Evolutionary conservation across 805 yeast species (phyloP).

Genomic region (Ogataea trehalophila): DNA sequence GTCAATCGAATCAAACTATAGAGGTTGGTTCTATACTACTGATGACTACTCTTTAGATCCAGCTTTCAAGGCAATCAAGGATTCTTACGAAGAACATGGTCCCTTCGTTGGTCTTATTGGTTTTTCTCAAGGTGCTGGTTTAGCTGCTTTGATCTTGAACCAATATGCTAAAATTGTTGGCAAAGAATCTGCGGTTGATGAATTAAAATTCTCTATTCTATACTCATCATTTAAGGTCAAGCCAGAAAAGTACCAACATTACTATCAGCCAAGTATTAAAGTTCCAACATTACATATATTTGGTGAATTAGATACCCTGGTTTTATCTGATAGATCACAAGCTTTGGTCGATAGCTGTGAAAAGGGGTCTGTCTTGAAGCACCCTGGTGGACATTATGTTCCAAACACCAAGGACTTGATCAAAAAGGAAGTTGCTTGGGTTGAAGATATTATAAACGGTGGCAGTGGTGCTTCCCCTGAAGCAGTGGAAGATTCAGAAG

Average conservation of each 20-base stretch:
- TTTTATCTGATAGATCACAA: slow-evolving; percentile 65
- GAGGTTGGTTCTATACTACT: slow-evolving; percentile 73
- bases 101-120: slow-evolving; percentile 90
- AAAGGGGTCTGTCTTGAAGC: slow-evolving; percentile 49
- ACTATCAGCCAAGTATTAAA: slow-evolving; percentile 25
- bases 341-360: slow-evolving; percentile 53
- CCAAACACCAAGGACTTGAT: slow-evolving; percentile 67
- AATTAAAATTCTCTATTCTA: slow-evolving; percentile 66
- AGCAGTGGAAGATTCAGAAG: background rate
- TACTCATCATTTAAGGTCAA: slow-evolving; percentile 56
- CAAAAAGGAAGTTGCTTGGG: slow-evolving; percentile 32
- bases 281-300: slow-evolving; percentile 63
- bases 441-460: slow-evolving; percentile 21
- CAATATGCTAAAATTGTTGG: slow-evolving; percentile 49
- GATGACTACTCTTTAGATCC: slow-evolving; percentile 31
- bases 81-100: slow-evolving; percentile 51
- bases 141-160: slow-evolving; percentile 66
- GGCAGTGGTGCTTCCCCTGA: slow-evolving; percentile 5
- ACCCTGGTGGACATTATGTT: slow-evolving; percentile 97
- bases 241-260: slow-evolving; percentile 24
- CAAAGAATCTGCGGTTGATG: slow-evolving; percentile 36
- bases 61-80: slow-evolving; percentile 46
- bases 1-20: slow-evolving; percentile 28
- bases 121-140: slow-evolving; percentile 92
- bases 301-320: slow-evolving; percentile 86